Base-by-base conservation (phyloP, 2,329 filamentous ascomycete genomes). In the Penicillium sp. region DNA sequence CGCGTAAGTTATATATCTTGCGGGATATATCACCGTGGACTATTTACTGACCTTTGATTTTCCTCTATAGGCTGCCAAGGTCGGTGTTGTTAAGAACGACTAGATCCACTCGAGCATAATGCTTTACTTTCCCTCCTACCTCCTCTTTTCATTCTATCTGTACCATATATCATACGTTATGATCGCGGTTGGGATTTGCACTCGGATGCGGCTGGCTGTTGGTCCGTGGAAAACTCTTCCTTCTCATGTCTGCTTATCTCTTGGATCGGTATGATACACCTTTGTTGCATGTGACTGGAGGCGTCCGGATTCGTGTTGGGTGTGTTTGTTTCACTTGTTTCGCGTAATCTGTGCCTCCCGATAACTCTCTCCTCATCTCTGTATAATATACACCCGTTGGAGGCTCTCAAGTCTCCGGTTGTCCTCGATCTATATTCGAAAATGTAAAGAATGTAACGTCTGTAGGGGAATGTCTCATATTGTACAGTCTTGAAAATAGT, bases 81-180 rank as follows among this genome's bases (percentile, higher is more conserved):
- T 97, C 59, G 92, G 93, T 69, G 91, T 96, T 52, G 92, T 95
- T 61, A 95, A 94, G 83, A 95, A 94, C 78, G 65, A 68, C 48
- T 79, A 72, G 71, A 59, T 48, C 31, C 9, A 21, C 28, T 31
- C 24, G 18, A 41, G 34, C 47, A 51, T 49, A 57, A 52, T 51
- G 45, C 53, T 45, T 33, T 42, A 3, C 39, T 18, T 49, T 53
- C 39, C 33, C 46, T 49, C 42, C 43, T 45, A 49, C 42, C 18
- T 48, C 42, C 46, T 57, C 47, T 53, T 51, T 45, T 52, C 39
- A 21, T 57, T 58, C 54, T 55, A 53, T 61, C 60, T 70, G 66
- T 71, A 70, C 62, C 65, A 66, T 71, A 71, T 68, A 64, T 63
- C 64, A 66, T 61, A 63, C 62, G 54, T 60, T 53, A 62, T 61